These are phyloP conservation scores for Fusarium sambucinum DNA, from an alignment of 2,329 filamentous ascomycete genomes.

Conservation along the genomic window DNA sequence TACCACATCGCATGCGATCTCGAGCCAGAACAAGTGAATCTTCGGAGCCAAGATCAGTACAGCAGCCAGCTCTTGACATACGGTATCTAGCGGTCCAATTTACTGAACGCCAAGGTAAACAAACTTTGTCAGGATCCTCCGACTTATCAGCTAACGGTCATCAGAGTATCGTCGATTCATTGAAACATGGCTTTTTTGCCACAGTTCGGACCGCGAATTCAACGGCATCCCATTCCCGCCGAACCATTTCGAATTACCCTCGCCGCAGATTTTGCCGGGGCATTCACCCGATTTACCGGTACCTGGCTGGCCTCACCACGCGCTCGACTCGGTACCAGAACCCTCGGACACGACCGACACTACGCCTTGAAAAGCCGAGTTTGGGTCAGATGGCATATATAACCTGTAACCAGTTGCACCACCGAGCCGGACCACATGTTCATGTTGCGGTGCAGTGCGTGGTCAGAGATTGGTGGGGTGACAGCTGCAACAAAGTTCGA, in stretches of 20 bases:
- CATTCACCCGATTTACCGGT: slow-evolving; percentile 45
- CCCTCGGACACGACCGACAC: slow-evolving; percentile 45
- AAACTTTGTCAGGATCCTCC: slow-evolving; percentile 6
- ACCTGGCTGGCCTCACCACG: slow-evolving; percentile 45
- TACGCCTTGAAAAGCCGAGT: slow-evolving; percentile 39
- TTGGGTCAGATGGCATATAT: slow-evolving; percentile 19
- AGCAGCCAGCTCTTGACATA: slow-evolving; percentile 55
- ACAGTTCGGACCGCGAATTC: slow-evolving; percentile 61
- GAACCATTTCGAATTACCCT: slow-evolving; percentile 61
- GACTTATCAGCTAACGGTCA: slow-evolving; percentile 45
- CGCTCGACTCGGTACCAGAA: slow-evolving; percentile 44
- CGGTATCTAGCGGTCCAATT: slow-evolving; percentile 65
- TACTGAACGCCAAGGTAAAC: slow-evolving; percentile 59
- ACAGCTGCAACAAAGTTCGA: slow-evolving; percentile 32
- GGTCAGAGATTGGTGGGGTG: slow-evolving; percentile 41
- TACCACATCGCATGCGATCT: slow-evolving; percentile 58
- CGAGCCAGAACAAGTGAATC: slow-evolving; percentile 51
- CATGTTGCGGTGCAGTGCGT: slow-evolving; percentile 28
- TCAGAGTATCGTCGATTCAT: slow-evolving; percentile 59
- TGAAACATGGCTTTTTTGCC: slow-evolving; percentile 60
- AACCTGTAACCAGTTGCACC: slow-evolving; percentile 34
- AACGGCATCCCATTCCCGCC: slow-evolving; percentile 60
- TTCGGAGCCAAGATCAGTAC: slow-evolving; percentile 44
- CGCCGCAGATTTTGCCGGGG: slow-evolving; percentile 58
- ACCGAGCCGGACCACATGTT: slow-evolving; percentile 44